Evolutionary conservation across 225 moss, liverwort and hornwort species (phyloP).

Genomic region (Marchantia polymorpha): DNA sequence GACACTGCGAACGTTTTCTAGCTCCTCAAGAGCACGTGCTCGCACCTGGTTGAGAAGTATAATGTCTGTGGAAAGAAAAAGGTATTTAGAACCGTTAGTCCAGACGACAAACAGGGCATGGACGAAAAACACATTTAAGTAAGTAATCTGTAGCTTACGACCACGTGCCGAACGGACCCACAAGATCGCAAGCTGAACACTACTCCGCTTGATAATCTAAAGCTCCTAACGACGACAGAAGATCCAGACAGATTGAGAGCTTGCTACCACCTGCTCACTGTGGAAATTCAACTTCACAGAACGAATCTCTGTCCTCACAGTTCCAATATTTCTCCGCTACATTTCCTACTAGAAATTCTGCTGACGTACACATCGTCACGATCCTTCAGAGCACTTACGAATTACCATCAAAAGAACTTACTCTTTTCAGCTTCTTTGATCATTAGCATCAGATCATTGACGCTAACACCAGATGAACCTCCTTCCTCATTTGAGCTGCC

Average conservation of each 20-base stretch:
- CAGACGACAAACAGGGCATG: background rate
- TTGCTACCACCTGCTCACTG: background rate
- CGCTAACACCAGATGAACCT: slow-evolving; percentile 42
- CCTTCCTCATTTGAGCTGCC: slow-evolving; percentile 33
- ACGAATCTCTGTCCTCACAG: background rate
- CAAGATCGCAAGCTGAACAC: background rate
- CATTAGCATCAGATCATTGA: slow-evolving; percentile 81
- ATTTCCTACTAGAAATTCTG: background rate
- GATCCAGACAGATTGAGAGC: background rate
- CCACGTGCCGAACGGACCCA: background rate
- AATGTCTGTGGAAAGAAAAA: slow-evolving; percentile 55
- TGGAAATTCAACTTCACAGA: background rate
- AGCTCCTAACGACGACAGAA: too few relatives aligned
- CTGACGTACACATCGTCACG: background rate
- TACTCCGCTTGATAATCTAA: background rate
- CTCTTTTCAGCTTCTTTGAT: slow-evolving; percentile 90
- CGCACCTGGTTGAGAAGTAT: slow-evolving; percentile 82
- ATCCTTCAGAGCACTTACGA: background rate
- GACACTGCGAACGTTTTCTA: slow-evolving; percentile 49
- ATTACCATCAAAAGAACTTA: slow-evolving; percentile 30
- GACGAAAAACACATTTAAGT: background rate
- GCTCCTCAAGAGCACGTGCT: slow-evolving; percentile 76
- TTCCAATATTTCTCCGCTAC: background rate
- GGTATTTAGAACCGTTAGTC: slow-evolving; percentile 10
- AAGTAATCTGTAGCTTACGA: background rate